Conservation (phyloP, 148 eudicot genomes). For the Arctostaphylos glauca region DNA sequence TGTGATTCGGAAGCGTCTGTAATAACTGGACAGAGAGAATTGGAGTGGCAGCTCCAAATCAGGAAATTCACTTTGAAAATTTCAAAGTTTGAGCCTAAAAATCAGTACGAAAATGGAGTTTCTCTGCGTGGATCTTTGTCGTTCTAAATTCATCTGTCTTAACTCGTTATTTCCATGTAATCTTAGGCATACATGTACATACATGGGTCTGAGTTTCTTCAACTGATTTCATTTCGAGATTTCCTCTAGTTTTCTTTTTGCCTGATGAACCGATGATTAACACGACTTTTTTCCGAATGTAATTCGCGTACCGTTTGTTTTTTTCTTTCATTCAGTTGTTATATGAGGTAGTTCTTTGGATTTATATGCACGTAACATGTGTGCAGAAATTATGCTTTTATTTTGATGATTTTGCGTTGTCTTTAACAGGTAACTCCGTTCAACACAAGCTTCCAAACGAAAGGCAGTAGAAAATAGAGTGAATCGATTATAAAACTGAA, state of each 20-base stretch:
- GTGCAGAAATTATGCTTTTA: neutral
- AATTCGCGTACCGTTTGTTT: neutral
- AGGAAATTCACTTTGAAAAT: conserved; percentile 1
- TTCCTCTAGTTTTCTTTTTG: too few species aligned
- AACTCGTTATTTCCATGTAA: neutral
- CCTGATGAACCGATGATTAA: too few species aligned
- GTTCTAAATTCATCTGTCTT: neutral
- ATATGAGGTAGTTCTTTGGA: neutral
- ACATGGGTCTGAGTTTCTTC: neutral
- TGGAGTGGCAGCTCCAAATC: neutral
- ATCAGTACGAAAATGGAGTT: neutral
- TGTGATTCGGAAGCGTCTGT: neutral
- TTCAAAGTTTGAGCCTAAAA: conserved; percentile 7
- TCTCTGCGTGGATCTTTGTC: neutral
- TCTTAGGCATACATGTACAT: neutral
- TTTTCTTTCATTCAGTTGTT: neutral
- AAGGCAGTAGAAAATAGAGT: neutral
- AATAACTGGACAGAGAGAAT: neutral
- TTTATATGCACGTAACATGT: neutral
- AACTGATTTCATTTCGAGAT: neutral
- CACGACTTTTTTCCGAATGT: neutral
- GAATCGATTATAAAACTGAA: neutral
- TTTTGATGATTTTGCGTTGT: neutral
- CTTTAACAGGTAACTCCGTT: neutral
- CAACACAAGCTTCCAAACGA: neutral